Conservation (phyloP, 2,329 filamentous ascomycete genomes). For the Aspergillus fumigatiaffinis region DNA sequence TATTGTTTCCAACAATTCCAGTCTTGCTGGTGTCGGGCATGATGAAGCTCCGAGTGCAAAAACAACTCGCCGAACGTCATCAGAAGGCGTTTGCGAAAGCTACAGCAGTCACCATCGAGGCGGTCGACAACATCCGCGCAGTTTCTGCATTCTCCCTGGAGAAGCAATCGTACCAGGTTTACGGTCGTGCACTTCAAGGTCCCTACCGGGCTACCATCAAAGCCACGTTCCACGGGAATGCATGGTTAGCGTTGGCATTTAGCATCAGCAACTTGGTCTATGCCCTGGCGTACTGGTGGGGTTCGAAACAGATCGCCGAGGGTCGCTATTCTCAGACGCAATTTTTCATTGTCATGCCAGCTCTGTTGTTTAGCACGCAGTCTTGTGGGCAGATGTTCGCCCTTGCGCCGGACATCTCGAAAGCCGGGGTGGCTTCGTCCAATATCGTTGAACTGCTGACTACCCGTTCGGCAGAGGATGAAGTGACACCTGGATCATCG, state of each 20-base stretch:
- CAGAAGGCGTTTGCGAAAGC: slow-evolving; percentile 49
- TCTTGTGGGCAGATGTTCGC: slow-evolving; percentile 71
- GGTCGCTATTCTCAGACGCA: slow-evolving; percentile 61
- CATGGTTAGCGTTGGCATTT: slow-evolving; percentile 43
- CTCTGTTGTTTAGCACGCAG: slow-evolving; percentile 68
- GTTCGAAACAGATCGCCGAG: slow-evolving; percentile 62
- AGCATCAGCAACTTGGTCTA: slow-evolving; percentile 62
- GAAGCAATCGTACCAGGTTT: slow-evolving; percentile 44
- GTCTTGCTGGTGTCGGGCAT: slow-evolving; percentile 64
- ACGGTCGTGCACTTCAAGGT: slow-evolving; percentile 40
- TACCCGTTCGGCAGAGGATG: slow-evolving; percentile 25
- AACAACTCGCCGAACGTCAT: slow-evolving; percentile 54
- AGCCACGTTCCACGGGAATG: slow-evolving; percentile 42
- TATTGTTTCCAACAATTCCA: slow-evolving; percentile 65
- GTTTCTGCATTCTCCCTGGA: slow-evolving; percentile 51
- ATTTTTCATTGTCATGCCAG: slow-evolving; percentile 69
- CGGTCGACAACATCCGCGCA: slow-evolving; percentile 49
- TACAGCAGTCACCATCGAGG: slow-evolving; percentile 49
- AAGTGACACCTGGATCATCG: slow-evolving; percentile 13
- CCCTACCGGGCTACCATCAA: slow-evolving; percentile 48
- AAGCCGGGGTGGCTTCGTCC: slow-evolving; percentile 57
- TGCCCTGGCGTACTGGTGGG: slow-evolving; percentile 77
- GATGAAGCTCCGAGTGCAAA: slow-evolving; percentile 61
- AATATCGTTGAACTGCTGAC: slow-evolving; percentile 48
- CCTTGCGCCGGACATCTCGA: slow-evolving; percentile 67